These are phyloP conservation scores for Lodderomyces parapsilosis DNA, from an alignment of 1,139 yeast genomes.

Conservation along the genomic window DNA sequence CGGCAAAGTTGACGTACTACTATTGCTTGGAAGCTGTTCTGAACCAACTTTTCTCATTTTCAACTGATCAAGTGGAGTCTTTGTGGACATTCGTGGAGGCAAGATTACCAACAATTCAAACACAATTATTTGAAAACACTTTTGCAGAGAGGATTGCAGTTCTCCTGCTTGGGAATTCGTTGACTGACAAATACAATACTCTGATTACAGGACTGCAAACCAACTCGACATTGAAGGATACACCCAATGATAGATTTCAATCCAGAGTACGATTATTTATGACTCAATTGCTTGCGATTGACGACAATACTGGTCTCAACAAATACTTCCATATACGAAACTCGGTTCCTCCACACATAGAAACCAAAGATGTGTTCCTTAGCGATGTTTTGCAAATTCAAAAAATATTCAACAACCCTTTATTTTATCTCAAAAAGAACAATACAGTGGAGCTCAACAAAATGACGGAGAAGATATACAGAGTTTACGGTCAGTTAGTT, in stretches of 20 bases:
- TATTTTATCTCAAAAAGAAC: conserved; percentile 25
- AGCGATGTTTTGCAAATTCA: conserved; percentile 34
- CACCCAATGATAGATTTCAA: conserved; percentile 39
- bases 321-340: conserved; percentile 37
- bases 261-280: conserved; percentile 36
- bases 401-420: conserved; percentile 38
- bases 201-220: conserved; percentile 19
- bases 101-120: conserved; percentile 22
- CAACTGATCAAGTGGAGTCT: conserved; percentile 21
- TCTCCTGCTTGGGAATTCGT: conserved; percentile 37
- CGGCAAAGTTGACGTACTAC: conserved; percentile 24
- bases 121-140: conserved; percentile 27
- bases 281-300: conserved; percentile 34
- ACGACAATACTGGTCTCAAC: conserved; percentile 48
- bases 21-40: conserved; percentile 21
- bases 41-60: conserved; percentile 21
- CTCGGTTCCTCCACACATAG: conserved; percentile 19
- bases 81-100: conserved; percentile 43
- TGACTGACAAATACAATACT: conserved; percentile 32
- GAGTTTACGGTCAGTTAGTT: conserved; percentile 28
- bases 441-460: conserved; percentile 23
- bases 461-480: conserved; percentile 23
- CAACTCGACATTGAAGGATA: conserved; percentile 36
- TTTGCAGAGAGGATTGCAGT: conserved; percentile 38
- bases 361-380: conserved; percentile 24